Percentiles rank a stretch among this genome's conserved stretches.
phyloP scores from a whole-genome alignment of 2,329 filamentous ascomycete species.

The Diaporthe destruens region DNA sequence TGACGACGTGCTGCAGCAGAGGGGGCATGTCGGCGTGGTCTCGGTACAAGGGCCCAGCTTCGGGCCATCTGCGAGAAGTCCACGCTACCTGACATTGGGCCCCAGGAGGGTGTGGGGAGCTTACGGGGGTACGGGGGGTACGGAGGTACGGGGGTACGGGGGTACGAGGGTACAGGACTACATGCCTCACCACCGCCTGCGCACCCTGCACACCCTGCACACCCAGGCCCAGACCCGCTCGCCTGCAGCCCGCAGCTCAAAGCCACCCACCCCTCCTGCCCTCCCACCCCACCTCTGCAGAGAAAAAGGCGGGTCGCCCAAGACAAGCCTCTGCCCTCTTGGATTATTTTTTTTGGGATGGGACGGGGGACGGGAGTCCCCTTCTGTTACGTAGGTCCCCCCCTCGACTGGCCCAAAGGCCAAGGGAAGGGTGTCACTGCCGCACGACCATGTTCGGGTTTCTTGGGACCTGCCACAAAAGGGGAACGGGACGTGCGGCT shows the following conservation, averaged over 20 bases:
- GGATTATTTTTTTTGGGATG: conserved; percentile 28
- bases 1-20: conserved; percentile 28
- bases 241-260: conserved; percentile 29
- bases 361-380: not conserved
- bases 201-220: conserved; percentile 22
- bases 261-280: conserved; percentile 7
- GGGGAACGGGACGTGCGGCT: conserved; percentile 34
- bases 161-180: conserved; percentile 6
- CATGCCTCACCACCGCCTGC: conserved; percentile 19
- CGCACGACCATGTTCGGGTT: conserved; percentile 24
- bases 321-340: conserved; percentile 30
- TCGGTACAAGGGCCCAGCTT: conserved; percentile 30
- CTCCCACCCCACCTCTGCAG: conserved; percentile 27
- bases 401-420: conserved; percentile 12
- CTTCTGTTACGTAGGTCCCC: conserved; percentile 9
- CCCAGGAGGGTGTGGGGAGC: conserved; percentile 20
- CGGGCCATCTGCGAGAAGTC: conserved; percentile 33
- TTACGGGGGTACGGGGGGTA: not conserved
- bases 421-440: conserved; percentile 20
- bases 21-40: not conserved
- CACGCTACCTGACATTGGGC: conserved; percentile 26
- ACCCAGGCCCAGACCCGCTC: conserved; percentile 30
- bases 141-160: not conserved
- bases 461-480: conserved; percentile 34
- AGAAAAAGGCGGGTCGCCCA: conserved; percentile 26